Conservation (phyloP, 371 early-diverging fungal genomes). For the Mucor circinelloides region DNA sequence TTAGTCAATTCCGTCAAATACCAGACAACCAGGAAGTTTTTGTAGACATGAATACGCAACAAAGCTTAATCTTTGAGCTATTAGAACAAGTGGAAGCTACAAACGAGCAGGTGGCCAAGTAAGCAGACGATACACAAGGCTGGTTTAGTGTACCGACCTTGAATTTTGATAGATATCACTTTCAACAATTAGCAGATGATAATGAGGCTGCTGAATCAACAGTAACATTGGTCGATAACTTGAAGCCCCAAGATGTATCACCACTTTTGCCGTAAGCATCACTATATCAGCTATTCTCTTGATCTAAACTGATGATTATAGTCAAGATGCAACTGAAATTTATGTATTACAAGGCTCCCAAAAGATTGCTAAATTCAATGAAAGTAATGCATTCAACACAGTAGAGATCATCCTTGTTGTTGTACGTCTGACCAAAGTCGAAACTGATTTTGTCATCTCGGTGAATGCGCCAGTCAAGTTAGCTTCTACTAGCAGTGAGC, state of each 20-base stretch:
- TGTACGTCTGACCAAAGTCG: slow-evolving; percentile 61
- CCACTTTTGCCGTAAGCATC: slow-evolving; percentile 61
- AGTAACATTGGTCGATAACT: slow-evolving; percentile 34
- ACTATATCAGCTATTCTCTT: neutral
- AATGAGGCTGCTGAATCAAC: slow-evolving; percentile 64
- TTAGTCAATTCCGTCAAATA: slow-evolving; percentile 77
- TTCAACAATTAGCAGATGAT: slow-evolving; percentile 74
- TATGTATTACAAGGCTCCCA: slow-evolving; percentile 63
- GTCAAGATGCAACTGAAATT: slow-evolving; percentile 15
- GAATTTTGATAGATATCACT: slow-evolving; percentile 66
- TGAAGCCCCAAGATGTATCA: slow-evolving; percentile 22
- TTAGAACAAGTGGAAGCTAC: slow-evolving; percentile 65
- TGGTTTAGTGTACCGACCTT: neutral
- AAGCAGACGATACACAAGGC: slow-evolving; percentile 3
- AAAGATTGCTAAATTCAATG: slow-evolving; percentile 72
- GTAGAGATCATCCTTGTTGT: slow-evolving; percentile 72
- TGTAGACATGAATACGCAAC: slow-evolving; percentile 70
- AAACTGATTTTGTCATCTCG: slow-evolving; percentile 76
- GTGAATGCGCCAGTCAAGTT: slow-evolving; percentile 67
- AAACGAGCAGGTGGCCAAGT: slow-evolving; percentile 53
- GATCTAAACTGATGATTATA: neutral
- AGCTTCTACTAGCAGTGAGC: slow-evolving; percentile 42
- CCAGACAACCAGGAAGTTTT: slow-evolving; percentile 94
- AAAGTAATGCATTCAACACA: slow-evolving; percentile 57
- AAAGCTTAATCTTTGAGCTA: slow-evolving; percentile 85